Evolutionary conservation across 371 early-diverging fungal genomes (phyloP).

Genomic region (Rhizopus sp.): DNA sequence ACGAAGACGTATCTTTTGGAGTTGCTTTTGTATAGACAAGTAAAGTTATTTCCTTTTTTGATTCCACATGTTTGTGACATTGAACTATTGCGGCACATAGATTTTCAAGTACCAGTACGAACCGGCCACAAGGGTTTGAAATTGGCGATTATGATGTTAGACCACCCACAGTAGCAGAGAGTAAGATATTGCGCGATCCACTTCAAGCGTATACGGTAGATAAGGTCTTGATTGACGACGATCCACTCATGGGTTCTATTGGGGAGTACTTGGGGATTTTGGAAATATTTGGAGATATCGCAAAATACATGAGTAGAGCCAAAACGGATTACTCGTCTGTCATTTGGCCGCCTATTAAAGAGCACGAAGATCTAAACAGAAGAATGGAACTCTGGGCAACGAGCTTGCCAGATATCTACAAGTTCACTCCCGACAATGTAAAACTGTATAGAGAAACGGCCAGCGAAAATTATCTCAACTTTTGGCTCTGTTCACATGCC

Average conservation of each 20-base stretch:
- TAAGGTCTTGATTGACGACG: conserved; percentile 23
- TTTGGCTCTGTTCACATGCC: conserved; percentile 44
- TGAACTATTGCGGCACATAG: conserved; percentile 10
- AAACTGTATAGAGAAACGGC: conserved; percentile 27
- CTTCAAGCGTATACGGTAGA: conserved; percentile 31
- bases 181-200: conserved; percentile 42
- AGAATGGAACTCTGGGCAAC: conserved; percentile 37
- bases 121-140: conserved; percentile 59
- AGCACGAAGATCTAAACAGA: conserved; percentile 45
- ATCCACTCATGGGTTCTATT: conserved; percentile 36
- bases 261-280: conserved; percentile 31
- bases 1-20: conserved; percentile 63
- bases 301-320: conserved; percentile 52
- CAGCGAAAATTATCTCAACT: conserved; percentile 36
- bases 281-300: conserved; percentile 52
- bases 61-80: background rate
- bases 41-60: conserved; percentile 20
- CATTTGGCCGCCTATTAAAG: conserved; percentile 54
- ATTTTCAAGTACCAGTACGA: conserved; percentile 54
- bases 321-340: conserved; percentile 31
- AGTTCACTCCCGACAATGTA: conserved; percentile 29
- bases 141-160: conserved; percentile 57
- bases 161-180: conserved; percentile 50
- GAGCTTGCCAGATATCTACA: conserved; percentile 29
- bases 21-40: conserved; percentile 54